Base-by-base conservation (phyloP, 768 basidiomycete genomes). In the Boletus barrowsii region DNA sequence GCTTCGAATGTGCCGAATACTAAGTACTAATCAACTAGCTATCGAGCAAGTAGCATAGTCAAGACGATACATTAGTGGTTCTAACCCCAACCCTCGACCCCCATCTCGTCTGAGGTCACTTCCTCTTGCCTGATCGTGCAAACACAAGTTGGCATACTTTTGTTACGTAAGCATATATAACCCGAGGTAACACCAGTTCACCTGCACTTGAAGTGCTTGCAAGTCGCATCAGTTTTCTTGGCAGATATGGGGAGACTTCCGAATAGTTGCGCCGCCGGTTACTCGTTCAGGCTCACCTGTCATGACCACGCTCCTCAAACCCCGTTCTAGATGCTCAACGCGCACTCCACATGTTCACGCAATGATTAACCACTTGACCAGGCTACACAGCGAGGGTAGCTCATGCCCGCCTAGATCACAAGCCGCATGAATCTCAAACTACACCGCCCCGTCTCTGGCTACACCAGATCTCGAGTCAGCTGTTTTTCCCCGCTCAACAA, bases 311-410 rank as follows among this genome's bases (percentile, higher is more conserved):
- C 50, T 55, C 60, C 51, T 61, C 56, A 60, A 57, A 63, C 66
- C 68, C 63, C 62, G 57, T 55, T 68, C 56, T 53, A 51, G 60
- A 56, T 50, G 60, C 62, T 58, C 68, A 68, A 70, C 52, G 70
- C 68, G 61, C 60, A 62, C 46, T 61, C 68, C 68, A 68, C 68
- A 72, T 70, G 67, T 68, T 60, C 63, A 50, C 57, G 58, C 66
- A 61, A 68, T 49, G 53, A 66, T 52, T 51, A 58, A 60, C 65
- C 54, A 53, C 57, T 60, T 47, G 60, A 64, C 67, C 45, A 55
- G 54, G 51, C 65, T 65, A 53, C 59, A 56, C 60, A 49, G 58
- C 55, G 65, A 62, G 58, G 64, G 67, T 30, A 45, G 51, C 53
- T 59, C 65, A 60, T 64, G 58, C 46, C 52, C 58, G 50, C 60